Evolutionary conservation across 768 basidiomycete genomes (phyloP).

Genomic region (Trametes punicea): DNA sequence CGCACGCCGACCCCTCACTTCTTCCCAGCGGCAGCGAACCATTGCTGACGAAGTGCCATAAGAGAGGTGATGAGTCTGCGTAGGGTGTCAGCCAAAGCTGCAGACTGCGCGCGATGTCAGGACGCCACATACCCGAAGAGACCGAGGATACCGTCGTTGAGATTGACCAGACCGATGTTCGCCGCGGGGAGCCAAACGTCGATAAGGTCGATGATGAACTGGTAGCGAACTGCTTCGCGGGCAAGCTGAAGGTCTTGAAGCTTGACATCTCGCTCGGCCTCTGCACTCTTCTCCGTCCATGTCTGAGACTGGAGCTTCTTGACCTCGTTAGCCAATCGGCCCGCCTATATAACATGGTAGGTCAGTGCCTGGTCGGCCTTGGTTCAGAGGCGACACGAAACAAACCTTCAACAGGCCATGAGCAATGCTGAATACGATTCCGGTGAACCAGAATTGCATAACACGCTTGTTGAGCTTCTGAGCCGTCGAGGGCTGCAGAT

Average conservation of each 20-base stretch:
- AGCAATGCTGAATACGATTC: slow-evolving; percentile 76
- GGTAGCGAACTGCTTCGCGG: slow-evolving; percentile 64
- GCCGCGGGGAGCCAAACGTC: slow-evolving; percentile 92
- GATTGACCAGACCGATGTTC: slow-evolving; percentile 64
- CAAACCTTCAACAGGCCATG: slow-evolving; percentile 67
- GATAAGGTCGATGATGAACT: slow-evolving; percentile 79
- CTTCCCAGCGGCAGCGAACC: slow-evolving; percentile 47
- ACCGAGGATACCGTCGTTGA: slow-evolving; percentile 86
- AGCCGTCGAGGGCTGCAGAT: slow-evolving; percentile 55
- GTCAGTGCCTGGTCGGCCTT: too few relatives aligned
- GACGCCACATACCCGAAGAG: slow-evolving; percentile 66
- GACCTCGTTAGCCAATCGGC: slow-evolving; percentile 57
- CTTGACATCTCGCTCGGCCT: slow-evolving; percentile 61
- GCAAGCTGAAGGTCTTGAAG: slow-evolving; percentile 58
- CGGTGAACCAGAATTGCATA: slow-evolving; percentile 85
- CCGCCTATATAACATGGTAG: slow-evolving; percentile 40
- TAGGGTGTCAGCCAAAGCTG: slow-evolving; percentile 5
- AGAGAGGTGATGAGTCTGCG: slow-evolving; percentile 68
- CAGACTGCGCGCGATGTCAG: not conserved
- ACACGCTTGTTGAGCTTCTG: slow-evolving; percentile 60
- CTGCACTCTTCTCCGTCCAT: slow-evolving; percentile 65
- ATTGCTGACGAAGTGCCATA: slow-evolving; percentile 66
- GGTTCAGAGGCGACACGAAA: not conserved
- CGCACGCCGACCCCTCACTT: slow-evolving; percentile 1
- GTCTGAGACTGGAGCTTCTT: slow-evolving; percentile 46